Base-by-base conservation (phyloP, 164 flowering plant genomes). In the Stephania japonica region DNA sequence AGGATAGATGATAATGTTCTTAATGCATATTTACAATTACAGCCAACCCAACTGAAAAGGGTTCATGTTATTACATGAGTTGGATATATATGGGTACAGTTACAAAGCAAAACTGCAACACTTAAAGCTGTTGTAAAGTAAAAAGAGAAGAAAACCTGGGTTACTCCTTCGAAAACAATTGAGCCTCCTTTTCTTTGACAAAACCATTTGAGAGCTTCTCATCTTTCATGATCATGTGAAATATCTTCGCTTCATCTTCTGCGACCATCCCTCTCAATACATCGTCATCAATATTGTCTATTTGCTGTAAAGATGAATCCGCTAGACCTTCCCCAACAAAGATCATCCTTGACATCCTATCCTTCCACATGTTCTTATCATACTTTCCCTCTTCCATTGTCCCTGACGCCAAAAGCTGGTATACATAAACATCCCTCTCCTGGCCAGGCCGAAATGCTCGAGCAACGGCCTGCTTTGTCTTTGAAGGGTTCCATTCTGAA, bases 371-470 rank as follows among this genome's bases (percentile, higher is more conserved):
- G 1, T 97, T 93, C 76, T 88, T 83, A 2, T 83, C 76, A 74
- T 90, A 83, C 79, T 96, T 93, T 47, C 88, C 92, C 72, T 92
- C 97, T 67, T 96, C 98, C 53, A 92, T 69, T 1, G 97, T 89
- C 44, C 88, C 94, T 0, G 82, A 81, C 7, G 85, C 87, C 84
- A 96, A 70, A 14, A 96, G 90, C 81, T 86, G 91, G 73, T 96
- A 96, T 49, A 91, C 97, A 76, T 91, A 92, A 42, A 96, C 98
- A 10, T 87, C 81, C 77, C 81, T 93, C 70, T 85, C 90, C 80
- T 96, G 99, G 47, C 99, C 99, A 41, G 96, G 97, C n/a, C 99
- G 78, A 65, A 89, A 92, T n/a, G 98, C 99, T 8, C 98, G 86
- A 6, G 97, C 97, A 70, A 96, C 89, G 0, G 99, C 98, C 64